These are phyloP conservation scores for Inonotus hispidus DNA, from an alignment of 1,284 basidiomycete species.

Conservation along the genomic window DNA sequence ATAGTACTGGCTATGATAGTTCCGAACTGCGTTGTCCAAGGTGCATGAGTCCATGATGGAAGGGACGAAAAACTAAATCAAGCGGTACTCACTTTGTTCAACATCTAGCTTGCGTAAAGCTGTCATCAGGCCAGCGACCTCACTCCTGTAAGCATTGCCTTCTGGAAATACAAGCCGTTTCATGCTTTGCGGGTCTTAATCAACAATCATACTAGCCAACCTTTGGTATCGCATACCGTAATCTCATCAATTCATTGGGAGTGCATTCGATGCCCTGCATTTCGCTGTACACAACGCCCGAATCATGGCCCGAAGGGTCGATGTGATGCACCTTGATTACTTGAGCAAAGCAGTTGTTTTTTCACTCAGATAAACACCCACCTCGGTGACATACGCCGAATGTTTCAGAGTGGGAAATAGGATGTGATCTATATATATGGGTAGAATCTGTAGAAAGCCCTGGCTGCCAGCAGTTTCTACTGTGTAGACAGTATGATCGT, in stretches of 20 bases:
- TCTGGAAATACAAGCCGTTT: slow-evolving; percentile 79
- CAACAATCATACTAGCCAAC: background rate
- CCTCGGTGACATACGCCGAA: slow-evolving; percentile 90
- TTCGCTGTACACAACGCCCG: slow-evolving; percentile 95
- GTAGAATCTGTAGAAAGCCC: slow-evolving; percentile 91
- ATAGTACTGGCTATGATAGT: slow-evolving; percentile 91
- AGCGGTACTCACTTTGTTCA: slow-evolving; percentile 72
- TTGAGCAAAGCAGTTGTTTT: slow-evolving; percentile 18
- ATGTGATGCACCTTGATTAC: slow-evolving; percentile 79
- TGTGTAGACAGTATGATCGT: slow-evolving; percentile 91
- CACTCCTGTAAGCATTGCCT: slow-evolving; percentile 88
- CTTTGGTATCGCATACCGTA: slow-evolving; percentile 47
- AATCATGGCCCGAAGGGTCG: slow-evolving; percentile 85
- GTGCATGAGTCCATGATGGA: background rate
- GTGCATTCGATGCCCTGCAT: slow-evolving; percentile 99
- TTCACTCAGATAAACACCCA: slow-evolving; percentile 26
- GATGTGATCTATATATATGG: slow-evolving; percentile 96
- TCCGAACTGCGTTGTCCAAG: slow-evolving; percentile 52
- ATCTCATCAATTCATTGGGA: slow-evolving; percentile 83
- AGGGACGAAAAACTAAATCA: background rate
- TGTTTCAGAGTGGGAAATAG: slow-evolving; percentile 94
- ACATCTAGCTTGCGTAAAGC: slow-evolving; percentile 83
- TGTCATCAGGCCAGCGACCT: slow-evolving; percentile 96
- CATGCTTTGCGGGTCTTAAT: slow-evolving; percentile 39
- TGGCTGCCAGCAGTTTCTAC: slow-evolving; percentile 96